Percentiles rank a stretch among this genome's conserved stretches.
Evolutionary conservation across 345 rosid species (phyloP).

Genomic region (Lepidium didymum): DNA sequence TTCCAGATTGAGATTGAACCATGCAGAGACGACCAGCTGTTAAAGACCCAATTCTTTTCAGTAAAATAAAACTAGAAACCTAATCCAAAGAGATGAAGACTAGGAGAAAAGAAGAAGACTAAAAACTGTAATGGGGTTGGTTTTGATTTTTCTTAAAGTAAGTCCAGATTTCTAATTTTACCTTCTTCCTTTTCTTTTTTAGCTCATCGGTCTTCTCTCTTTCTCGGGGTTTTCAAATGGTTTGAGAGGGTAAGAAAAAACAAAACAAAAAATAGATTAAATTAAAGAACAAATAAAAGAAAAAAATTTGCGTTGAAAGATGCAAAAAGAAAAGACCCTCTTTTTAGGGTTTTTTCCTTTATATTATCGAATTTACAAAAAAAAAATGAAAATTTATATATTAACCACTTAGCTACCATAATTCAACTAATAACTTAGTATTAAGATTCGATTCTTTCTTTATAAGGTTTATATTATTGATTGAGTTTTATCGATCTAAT

Average conservation of each 20-base stretch:
- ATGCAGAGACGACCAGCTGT: conserved; percentile 34
- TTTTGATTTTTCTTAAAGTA: conserved; percentile 28
- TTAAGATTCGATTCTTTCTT: no score
- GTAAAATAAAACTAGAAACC: not conserved
- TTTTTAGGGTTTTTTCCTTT: not conserved
- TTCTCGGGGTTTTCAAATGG: conserved; percentile 93
- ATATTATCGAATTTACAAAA: no score
- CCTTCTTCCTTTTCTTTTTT: conserved; percentile 20
- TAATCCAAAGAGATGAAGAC: not conserved
- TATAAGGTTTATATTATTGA: no score
- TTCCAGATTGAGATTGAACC: conserved; percentile 39
- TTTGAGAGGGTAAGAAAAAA: conserved; percentile 44
- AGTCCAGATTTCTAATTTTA: conserved; percentile 41
- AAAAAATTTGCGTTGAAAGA: conserved; percentile 18
- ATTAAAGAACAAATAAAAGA: not conserved
- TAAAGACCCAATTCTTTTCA: no score
- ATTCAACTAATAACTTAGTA: no score
- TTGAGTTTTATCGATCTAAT: no score
- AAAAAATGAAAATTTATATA: no score
- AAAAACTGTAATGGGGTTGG: conserved; percentile 38
- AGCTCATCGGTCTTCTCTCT: conserved; percentile 62
- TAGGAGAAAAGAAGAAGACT: not conserved
- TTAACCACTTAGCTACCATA: no score
- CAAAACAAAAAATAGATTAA: not conserved
- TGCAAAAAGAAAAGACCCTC: conserved; percentile 12